These are phyloP conservation scores for Malus hybrid DNA, from an alignment of 331 rosid genomes.

Conservation along the genomic window DNA sequence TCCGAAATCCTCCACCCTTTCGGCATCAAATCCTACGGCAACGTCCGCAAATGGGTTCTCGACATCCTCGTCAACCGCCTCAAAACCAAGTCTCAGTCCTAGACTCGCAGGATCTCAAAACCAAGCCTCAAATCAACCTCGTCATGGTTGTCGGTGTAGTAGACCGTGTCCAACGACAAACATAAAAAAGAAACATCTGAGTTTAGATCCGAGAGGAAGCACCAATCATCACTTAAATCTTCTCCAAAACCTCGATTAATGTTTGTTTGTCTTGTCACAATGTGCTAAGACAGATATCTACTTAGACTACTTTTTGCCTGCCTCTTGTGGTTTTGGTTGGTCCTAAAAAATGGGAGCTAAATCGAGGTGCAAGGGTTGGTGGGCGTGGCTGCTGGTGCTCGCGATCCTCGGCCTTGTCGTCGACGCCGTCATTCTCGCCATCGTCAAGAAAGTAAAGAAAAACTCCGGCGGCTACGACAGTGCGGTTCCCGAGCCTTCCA, in stretches of 20 bases:
- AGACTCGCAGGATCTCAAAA: too few species aligned
- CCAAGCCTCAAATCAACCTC: not conserved
- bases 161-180: not conserved
- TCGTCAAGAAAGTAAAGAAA: constrained; percentile 43
- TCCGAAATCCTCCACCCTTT: constrained; percentile 44
- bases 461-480: constrained; percentile 31
- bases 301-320: not conserved
- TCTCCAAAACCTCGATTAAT: not conserved
- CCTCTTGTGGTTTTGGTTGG: not conserved
- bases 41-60: constrained; percentile 44
- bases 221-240: not conserved
- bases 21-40: constrained; percentile 33
- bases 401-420: constrained; percentile 47
- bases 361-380: constrained; percentile 52
- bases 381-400: constrained; percentile 62
- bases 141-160: not conserved
- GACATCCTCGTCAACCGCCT: constrained; percentile 18
- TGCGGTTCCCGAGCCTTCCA: constrained; percentile 87
- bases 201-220: not conserved
- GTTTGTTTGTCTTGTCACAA: constrained; percentile 11
- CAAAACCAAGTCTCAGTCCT: not conserved
- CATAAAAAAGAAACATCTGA: not conserved
- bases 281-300: constrained; percentile 34
- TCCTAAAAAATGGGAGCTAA: constrained; percentile 47
- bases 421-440: constrained; percentile 40